Base-by-base conservation (phyloP, 352 stramenopile species). In the Phytopythium delawarense region DNA sequence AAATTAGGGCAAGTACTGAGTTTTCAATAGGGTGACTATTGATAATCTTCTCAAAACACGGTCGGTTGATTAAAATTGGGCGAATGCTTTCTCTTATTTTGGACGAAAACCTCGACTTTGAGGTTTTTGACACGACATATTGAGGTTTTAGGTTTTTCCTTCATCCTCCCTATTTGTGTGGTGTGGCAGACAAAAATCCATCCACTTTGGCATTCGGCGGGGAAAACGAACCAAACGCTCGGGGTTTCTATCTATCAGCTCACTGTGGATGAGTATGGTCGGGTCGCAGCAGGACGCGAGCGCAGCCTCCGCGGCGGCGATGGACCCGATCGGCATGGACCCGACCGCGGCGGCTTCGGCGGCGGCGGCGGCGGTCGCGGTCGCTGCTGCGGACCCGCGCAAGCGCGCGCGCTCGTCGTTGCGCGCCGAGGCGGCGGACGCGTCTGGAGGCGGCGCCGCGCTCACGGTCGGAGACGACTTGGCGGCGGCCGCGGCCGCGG, bases 401-500 rank as follows among this genome's bases (percentile, higher is more conserved):
- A 60, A 60, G 55, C 55, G 40, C 15, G 42, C 25, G 7, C 55
- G 55, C 6, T 39, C 23, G 15, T 16, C 55, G 23, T 39, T 39
- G 37, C 55, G 42, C 7, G 30, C 51, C 13, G 51, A 57, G 46
- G 46, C 45, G 21, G n/a, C 23, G 16, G 25, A 54, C 48, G 25
- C 25, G 34, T 39, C 34, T 12, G 25, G 25, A 28, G 34, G 1
- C 11, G 11, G 34, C 34, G 34, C 2, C 11, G 34, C 11, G 11
- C 34, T 39, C 34, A 12, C 34, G 7, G 34, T 12, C 34, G 34
- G 34, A 7, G 34, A 39, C 34, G 34, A 39, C 34, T 39, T 39
- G 20, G 51, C 69, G 15, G 61, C 62, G 12, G 60, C 59, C 37
- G 74, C 79, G 61, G 57, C 62, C 9, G 45, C 64, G 32, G 39